A percentile compares a stretch with the other conserved stretches of the same genome.
Conservation (phyloP, 768 basidiomycete genomes). For the Lentinula boryana region DNA sequence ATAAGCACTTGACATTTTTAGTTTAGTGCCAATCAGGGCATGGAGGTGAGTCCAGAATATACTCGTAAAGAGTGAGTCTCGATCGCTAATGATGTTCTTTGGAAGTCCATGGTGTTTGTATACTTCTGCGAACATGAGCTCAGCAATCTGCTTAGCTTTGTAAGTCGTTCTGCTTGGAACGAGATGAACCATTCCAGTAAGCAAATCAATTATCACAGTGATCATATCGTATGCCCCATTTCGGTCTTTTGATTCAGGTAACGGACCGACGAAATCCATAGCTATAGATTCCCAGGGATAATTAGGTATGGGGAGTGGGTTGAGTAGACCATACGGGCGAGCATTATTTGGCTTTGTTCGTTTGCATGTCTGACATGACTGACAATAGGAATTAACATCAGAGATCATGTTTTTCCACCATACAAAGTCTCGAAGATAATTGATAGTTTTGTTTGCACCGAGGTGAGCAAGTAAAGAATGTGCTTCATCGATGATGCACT, state of each 20-base stretch:
- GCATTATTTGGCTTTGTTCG: conserved; percentile 8
- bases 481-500: conserved; percentile 24
- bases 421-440: conserved; percentile 15
- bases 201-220: conserved; percentile 15
- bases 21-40: conserved; percentile 11
- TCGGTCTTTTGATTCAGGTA: conserved; percentile 11
- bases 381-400: conserved; percentile 18
- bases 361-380: conserved; percentile 12
- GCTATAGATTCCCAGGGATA: conserved; percentile 12
- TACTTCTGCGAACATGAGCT: conserved; percentile 8
- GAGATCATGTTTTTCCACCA: conserved; percentile 15
- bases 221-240: conserved; percentile 18
- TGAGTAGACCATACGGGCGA: conserved; percentile 5
- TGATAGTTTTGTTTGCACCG: conserved; percentile 21
- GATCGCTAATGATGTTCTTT: conserved; percentile 15
- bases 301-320: not conserved
- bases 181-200: conserved; percentile 18
- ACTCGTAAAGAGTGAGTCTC: conserved; percentile 22
- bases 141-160: conserved; percentile 9
- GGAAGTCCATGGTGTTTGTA: conserved; percentile 16
- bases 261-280: conserved; percentile 15
- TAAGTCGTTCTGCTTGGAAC: conserved; percentile 10
- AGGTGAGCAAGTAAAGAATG: conserved; percentile 29
- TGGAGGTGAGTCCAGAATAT: conserved; percentile 15
- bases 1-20: conserved; percentile 17